Base-by-base conservation (phyloP, 495 filamentous ascomycete genomes). In the Aspergillus indologenus region DNA sequence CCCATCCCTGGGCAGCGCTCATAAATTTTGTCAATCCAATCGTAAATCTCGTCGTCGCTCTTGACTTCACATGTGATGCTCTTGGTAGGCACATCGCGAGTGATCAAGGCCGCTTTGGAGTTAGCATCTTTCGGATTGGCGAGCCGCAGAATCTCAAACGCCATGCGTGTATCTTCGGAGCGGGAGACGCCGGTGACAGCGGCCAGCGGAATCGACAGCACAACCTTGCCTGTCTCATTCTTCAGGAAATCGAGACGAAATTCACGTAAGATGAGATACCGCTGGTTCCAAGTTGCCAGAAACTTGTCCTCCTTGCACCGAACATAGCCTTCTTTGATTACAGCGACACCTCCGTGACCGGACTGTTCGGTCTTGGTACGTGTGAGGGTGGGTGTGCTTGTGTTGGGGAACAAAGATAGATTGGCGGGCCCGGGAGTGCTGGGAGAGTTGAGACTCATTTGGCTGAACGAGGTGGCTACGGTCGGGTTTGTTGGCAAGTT, bases 11-110 rank as follows among this genome's bases (percentile, higher is more conserved):
- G 94, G 68, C 92, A 97, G 59, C 94, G 87, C 58, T 91, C 90
- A 68, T 96, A 97, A 61, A 98, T 94, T 70, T 90, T 89, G 70
- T 98, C 94, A 58, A 96, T 96, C 94, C 94, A 98, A 53, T 95
- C 91, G 68, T 98, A 98, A 40, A 97, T 85, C 62, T 98, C 94
- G 63, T 96, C 92, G 61, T 98, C 95, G 20, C 84, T 87, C 68
- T 96, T 96, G 61, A 98, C 89, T 68, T 89, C 90, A 62, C 96
- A 91, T 23, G 91, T 88, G 43, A 96, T 80, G 11, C 87, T 88
- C 65, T 89, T 90, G 31, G 87, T 86, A 3, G 89, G 81, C 31
- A 89, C 85, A 66, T 97, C 92, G n/a, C 85, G 81, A 1, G 71
- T 76, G 22, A 79, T 85, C 76, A 74, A 77, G 29, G 83, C 82